A percentile compares a stretch with the other conserved stretches of the same genome.
These are phyloP conservation scores for Hypoxylon perforatum DNA, from an alignment of 495 filamentous ascomycete species.

Conservation along the genomic window DNA sequence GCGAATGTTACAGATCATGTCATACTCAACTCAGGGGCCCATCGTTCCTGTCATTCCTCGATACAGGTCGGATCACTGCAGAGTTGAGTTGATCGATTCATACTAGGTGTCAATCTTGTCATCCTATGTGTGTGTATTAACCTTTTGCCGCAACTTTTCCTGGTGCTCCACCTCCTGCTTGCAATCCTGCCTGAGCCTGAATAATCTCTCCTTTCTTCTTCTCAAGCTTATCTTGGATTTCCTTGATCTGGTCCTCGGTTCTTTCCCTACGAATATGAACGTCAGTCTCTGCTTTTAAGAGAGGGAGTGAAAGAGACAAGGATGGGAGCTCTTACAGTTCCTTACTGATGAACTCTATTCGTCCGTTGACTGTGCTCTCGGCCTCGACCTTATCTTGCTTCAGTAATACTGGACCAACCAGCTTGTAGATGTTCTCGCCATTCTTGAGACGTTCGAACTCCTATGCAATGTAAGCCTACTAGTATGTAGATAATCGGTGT, in stretches of 20 bases:
- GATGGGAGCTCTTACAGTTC: slow-evolving; percentile 77
- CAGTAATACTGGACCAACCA: slow-evolving; percentile 89
- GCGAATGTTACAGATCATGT: no score
- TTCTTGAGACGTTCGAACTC: slow-evolving; percentile 85
- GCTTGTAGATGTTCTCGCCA: slow-evolving; percentile 91
- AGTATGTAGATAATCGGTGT: neutral
- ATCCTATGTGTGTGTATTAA: neutral
- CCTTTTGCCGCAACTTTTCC: slow-evolving; percentile 42
- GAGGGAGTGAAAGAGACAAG: neutral
- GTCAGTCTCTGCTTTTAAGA: neutral
- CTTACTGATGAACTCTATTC: slow-evolving; percentile 90
- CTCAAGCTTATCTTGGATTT: slow-evolving; percentile 83
- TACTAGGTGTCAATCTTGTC: neutral
- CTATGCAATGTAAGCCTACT: slow-evolving; percentile 52
- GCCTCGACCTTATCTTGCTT: slow-evolving; percentile 95
- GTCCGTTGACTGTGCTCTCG: slow-evolving; percentile 85
- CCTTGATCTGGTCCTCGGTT: slow-evolving; percentile 82
- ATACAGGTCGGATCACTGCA: no score
- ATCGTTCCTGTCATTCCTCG: no score
- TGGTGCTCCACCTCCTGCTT: slow-evolving; percentile 44
- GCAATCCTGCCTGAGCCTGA: slow-evolving; percentile 56
- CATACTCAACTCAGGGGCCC: no score
- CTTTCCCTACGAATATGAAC: slow-evolving; percentile 69
- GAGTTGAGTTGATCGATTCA: no score
- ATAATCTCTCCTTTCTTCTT: slow-evolving; percentile 71